Conservation (phyloP, 495 filamentous ascomycete species). For the Tuber calosporum region DNA sequence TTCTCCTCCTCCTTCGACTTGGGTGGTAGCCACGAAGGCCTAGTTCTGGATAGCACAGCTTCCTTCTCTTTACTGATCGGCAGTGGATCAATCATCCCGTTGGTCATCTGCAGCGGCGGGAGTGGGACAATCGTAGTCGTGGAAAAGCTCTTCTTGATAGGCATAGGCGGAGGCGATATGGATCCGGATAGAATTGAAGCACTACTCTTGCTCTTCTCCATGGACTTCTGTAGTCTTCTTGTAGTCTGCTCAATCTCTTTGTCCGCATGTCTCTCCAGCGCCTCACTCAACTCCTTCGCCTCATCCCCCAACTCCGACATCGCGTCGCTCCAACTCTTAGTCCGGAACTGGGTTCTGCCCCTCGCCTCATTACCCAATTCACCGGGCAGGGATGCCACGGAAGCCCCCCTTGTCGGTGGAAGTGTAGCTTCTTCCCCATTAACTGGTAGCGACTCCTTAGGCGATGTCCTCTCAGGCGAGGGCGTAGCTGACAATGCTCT, state of each 20-base stretch:
- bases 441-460: background rate
- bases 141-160: constrained; percentile 42
- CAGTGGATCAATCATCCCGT: constrained; percentile 92
- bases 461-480: constrained; percentile 30
- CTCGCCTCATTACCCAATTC: constrained; percentile 45
- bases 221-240: constrained; percentile 43
- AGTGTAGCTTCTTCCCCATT: constrained; percentile 20
- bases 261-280: constrained; percentile 76
- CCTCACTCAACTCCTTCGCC: constrained; percentile 79
- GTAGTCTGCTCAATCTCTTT: constrained; percentile 48
- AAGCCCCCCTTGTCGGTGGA: constrained; percentile 23
- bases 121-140: constrained; percentile 56
- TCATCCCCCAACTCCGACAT: constrained; percentile 76
- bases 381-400: constrained; percentile 42
- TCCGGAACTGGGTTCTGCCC: constrained; percentile 51
- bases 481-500: constrained; percentile 31
- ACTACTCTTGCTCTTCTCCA: constrained; percentile 49
- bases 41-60: constrained; percentile 77
- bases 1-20: constrained; percentile 91
- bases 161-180: constrained; percentile 44
- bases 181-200: background rate
- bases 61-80: constrained; percentile 97
- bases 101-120: constrained; percentile 74
- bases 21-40: constrained; percentile 90
- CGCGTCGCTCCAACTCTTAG: constrained; percentile 79